Evolutionary conservation across 2,329 filamentous ascomycete genomes (phyloP), one percentile per base, ranked within the genome.

Genomic region (Pseudogymnoascus destructans): DNA sequence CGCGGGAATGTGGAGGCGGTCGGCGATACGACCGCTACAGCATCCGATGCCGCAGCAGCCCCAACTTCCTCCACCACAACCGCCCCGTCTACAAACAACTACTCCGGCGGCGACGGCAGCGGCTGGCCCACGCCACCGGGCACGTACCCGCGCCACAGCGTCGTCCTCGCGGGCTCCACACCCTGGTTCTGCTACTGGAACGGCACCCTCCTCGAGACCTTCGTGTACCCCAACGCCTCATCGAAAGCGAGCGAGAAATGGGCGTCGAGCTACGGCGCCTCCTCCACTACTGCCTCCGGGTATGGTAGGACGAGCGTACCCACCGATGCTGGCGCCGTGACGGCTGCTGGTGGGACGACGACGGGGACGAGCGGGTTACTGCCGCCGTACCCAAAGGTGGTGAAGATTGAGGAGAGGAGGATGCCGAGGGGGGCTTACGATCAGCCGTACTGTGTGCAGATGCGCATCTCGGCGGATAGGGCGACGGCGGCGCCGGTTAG

Each of bases 161-260:
- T 75, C 58, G 67, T 72, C 9, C 67, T 72, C 59, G 73, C 76
- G n/a, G 79, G 80, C 7, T 80, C 85, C 33, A 76, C 75, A 60
- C 82, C 83, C 2, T 87, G 83, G 83, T 84, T 81, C 65, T 87
- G 84, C 68, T 80, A 79, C 67, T 87, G 82, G 82, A 87, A 87
- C 66, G 72, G 74, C 11, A 87, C 84, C 0, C 74, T 81, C 57
- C 74, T 86, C 55, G 84, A 87, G 67, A 79, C 80, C 35, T 86
- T 85, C 69, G 76, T 87, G 52, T 87, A 85, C 65, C 73, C 81
- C 57, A 76, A 79, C 58, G 21, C 40, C 15, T 19, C 40, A 15
- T 46, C 40, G 1, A 2, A 19, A 6, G 40, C 40, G 40, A 25
- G 40, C 40, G 15, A 19, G 32, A 33, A 33, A 33, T 46, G 40